Percentiles rank a stretch among this genome's conserved stretches.
Evolutionary conservation across 2,329 filamentous ascomycete genomes (phyloP).

Genomic region (Diaporthe citrichinensis): DNA sequence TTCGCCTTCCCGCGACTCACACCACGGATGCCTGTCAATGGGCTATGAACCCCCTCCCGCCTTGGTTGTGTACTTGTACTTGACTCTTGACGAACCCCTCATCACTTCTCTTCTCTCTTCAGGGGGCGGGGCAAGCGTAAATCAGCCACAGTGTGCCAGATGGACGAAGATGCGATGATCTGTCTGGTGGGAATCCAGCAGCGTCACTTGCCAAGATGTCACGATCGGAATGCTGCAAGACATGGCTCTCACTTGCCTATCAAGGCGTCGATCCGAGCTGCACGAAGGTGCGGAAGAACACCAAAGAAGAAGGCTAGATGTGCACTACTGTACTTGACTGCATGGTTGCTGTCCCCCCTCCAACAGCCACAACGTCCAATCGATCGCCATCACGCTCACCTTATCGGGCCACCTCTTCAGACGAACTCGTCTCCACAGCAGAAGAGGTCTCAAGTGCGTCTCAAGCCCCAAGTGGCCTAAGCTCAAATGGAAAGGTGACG

Average conservation of each 20-base stretch:
- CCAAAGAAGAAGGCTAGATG: conserved; percentile 30
- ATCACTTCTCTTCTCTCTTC: not conserved
- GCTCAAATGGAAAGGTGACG: conserved; percentile 25
- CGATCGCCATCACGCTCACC: conserved; percentile 18
- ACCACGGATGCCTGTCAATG: conserved; percentile 15
- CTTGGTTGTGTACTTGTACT: not conserved
- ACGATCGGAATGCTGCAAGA: conserved; percentile 11
- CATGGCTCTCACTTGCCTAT: conserved; percentile 16
- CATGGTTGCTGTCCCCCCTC: conserved; percentile 15
- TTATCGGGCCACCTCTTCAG: conserved; percentile 31
- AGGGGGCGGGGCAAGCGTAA: conserved; percentile 6
- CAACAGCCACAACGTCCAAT: conserved; percentile 20
- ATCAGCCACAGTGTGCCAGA: conserved; percentile 11
- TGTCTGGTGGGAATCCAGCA: conserved; percentile 16
- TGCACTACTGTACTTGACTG: not conserved
- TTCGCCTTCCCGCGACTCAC: conserved; percentile 18
- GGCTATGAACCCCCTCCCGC: not conserved
- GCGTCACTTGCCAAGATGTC: conserved; percentile 7
- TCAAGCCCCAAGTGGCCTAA: conserved; percentile 27
- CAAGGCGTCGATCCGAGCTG: conserved; percentile 18
- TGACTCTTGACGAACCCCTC: conserved; percentile 18
- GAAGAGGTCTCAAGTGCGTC: conserved; percentile 31
- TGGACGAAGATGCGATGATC: not conserved
- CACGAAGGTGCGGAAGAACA: conserved; percentile 18
- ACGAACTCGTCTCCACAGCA: conserved; percentile 30